Conservation (phyloP, 2,329 filamentous ascomycete genomes). For the Lecanicillium sp. region DNA sequence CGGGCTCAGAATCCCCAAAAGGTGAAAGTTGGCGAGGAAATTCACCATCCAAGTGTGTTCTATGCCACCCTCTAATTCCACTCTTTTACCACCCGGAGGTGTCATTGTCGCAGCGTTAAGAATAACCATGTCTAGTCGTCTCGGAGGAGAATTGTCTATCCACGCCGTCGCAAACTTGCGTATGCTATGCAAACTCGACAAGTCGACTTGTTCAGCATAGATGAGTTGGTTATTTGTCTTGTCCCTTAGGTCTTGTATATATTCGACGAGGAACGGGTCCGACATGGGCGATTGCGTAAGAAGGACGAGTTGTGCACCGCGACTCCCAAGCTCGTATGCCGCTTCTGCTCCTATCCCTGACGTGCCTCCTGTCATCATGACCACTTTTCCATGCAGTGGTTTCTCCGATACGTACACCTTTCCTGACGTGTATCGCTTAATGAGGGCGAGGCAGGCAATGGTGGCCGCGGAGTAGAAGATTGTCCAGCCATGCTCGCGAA, state of each 20-base stretch:
- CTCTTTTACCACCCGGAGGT: constrained; percentile 52
- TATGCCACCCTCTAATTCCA: constrained; percentile 66
- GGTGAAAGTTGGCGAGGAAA: constrained; percentile 90
- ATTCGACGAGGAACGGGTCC: constrained; percentile 86
- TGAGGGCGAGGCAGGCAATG: constrained; percentile 29
- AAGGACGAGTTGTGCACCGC: constrained; percentile 85
- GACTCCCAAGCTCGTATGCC: constrained; percentile 63
- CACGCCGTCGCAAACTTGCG: constrained; percentile 92
- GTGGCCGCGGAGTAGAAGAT: constrained; percentile 30
- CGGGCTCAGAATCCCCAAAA: constrained; percentile 83
- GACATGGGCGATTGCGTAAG: constrained; percentile 73
- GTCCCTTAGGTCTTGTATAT: constrained; percentile 77
- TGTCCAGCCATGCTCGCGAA: constrained; percentile 34
- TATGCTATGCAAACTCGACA: constrained; percentile 81
- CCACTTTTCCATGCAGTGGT: constrained; percentile 85
- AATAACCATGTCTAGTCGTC: constrained; percentile 83
- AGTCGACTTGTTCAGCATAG: constrained; percentile 90
- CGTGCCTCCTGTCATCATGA: constrained; percentile 91
- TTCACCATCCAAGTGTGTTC: constrained; percentile 93
- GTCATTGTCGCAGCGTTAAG: constrained; percentile 76
- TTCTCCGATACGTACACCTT: constrained; percentile 66
- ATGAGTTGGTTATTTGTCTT: constrained; percentile 77
- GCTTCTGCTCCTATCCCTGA: constrained; percentile 81
- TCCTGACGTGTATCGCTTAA: constrained; percentile 74
- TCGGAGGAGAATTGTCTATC: constrained; percentile 89